phyloP scores from a whole-genome alignment of 306 rosid genomes.

The Bauhinia variegata region DNA sequence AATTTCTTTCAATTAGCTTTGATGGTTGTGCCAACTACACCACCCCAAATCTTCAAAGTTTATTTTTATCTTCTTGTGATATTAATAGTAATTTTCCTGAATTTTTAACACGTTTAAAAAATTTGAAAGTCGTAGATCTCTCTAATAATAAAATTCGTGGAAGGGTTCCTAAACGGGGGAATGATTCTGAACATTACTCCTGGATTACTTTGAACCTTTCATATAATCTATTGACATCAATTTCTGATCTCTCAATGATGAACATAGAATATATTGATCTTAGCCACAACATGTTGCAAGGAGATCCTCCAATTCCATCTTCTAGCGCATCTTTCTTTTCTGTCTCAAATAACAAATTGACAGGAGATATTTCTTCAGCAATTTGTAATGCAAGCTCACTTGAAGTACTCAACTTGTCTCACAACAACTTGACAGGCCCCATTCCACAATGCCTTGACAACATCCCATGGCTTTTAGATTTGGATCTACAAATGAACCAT shows the following conservation, averaged over 20 bases:
- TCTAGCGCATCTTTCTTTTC: neutral
- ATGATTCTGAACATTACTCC: constrained; percentile 7
- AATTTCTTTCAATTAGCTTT: neutral
- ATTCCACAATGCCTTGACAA: constrained; percentile 38
- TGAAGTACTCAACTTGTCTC: neutral
- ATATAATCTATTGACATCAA: neutral
- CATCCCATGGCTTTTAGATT: neutral
- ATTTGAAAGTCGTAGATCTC: neutral
- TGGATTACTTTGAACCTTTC: neutral
- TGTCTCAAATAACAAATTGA: constrained; percentile 41
- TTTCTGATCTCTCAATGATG: constrained; percentile 16
- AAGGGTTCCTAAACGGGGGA: constrained; percentile 35
- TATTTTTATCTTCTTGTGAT: constrained; percentile 24
- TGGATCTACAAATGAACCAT: constrained; percentile 42
- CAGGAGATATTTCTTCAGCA: constrained; percentile 1
- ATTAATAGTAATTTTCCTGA: constrained; percentile 25
- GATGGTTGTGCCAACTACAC: neutral
- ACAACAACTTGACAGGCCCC: constrained; percentile 16
- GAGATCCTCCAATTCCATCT: constrained; percentile 29
- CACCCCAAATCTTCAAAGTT: neutral
- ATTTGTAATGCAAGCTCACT: constrained; percentile 22
- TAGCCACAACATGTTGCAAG: constrained; percentile 38
- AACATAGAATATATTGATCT: fast-evolving
- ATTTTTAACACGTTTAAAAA: neutral
- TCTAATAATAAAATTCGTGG: constrained; percentile 30